These are phyloP conservation scores for Sisymbrium altissimum DNA, from an alignment of 345 rosid genomes.

Conservation along the genomic window DNA sequence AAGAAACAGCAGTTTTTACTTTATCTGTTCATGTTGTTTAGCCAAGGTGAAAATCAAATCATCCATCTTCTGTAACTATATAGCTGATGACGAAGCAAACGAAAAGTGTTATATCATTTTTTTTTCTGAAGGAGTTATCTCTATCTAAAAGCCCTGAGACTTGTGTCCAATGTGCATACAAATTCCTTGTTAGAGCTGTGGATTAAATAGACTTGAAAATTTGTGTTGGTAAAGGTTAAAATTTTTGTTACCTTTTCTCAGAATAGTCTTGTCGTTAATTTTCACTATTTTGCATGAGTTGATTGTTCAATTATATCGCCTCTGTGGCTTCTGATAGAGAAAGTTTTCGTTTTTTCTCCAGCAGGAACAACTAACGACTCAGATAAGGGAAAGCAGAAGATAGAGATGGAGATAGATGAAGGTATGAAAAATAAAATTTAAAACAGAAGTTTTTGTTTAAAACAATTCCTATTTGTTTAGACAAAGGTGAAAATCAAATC, in stretches of 20 bases:
- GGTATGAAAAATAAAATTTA: not conserved
- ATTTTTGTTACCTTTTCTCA: not conserved
- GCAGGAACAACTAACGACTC: slow-evolving; percentile 13
- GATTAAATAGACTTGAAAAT: not conserved
- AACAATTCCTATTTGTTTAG: not conserved
- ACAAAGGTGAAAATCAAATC: not conserved
- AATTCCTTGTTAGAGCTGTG: not conserved
- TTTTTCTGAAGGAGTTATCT: not conserved
- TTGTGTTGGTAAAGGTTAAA: not conserved
- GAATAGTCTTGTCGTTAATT: not conserved
- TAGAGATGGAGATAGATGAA: slow-evolving; percentile 6
- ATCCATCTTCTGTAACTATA: not conserved
- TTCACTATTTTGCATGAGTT: not conserved
- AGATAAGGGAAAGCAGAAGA: slow-evolving; percentile 26
- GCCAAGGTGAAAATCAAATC: not conserved
- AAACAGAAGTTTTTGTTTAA: not conserved
- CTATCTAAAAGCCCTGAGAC: not conserved
- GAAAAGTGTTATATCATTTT: not conserved
- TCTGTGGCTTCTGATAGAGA: not conserved
- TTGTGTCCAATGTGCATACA: not conserved
- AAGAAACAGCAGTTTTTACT: not conserved
- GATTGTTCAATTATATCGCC: not conserved
- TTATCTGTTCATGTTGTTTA: not conserved
- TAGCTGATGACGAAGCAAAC: not conserved
- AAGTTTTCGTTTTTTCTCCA: not conserved